Evolutionary conservation across 306 rosid species (phyloP), one percentile per base, ranked within the genome.

Genomic region (Erythrophleum fordii): DNA sequence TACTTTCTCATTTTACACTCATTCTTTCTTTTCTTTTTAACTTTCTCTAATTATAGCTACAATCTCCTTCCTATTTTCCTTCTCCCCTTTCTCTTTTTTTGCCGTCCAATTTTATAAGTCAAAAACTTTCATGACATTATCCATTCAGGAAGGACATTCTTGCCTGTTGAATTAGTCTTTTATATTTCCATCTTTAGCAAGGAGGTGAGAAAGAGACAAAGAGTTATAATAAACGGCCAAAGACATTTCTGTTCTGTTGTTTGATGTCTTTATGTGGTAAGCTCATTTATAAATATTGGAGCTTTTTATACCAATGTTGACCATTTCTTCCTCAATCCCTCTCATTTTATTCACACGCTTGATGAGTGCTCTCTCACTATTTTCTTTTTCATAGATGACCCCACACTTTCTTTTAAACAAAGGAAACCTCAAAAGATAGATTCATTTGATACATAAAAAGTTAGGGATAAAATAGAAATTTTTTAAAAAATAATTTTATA

Each of bases 171-270:
- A 5, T 9, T 11, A 76, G 41, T 13, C 64, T 52, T 53, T 8
- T 22, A 20, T 29, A 8, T 25, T 20, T 12, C 49, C 20, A 76
- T 48, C 10, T 51, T 42, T 20, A 70, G 60, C 70, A 1, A 14
- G 71, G 44, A 10, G 18, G 69, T 28, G 51, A 39, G 42, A 60
- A 41, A 82, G 48, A 71, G 18, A 20, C 48, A 0, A 8, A 11
- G 65, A 23, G 28, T 11, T 67, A 17, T 46, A 60, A 26, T 29
- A 29, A 58, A 26, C 14, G 16, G 42, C 81, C n/a, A 25, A 39
- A 69, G 65, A 25, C 58, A 61, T 46, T 76, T 59, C n/a, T 76
- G 77, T 59, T 46, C 20, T 18, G 23, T 59, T 76, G 67, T 22
- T 69, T 8, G 28, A 59, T 59, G 77, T 76, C 46, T 69, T 29